Evolutionary conservation across 176 grass and related monocot species (phyloP).

Genomic region (Triticum dicoccoides): DNA sequence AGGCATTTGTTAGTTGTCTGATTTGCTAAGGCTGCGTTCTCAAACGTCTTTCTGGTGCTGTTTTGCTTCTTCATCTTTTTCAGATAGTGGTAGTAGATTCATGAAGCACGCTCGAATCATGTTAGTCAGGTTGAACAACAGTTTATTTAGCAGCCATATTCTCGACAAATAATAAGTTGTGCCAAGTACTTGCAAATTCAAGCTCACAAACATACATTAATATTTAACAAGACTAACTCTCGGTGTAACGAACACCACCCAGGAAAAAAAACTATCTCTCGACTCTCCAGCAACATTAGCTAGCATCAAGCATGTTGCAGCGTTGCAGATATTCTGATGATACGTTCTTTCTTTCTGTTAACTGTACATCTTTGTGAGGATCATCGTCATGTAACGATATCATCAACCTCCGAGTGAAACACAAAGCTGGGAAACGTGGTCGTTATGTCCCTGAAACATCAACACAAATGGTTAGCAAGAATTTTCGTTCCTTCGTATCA

Average conservation of each 20-base stretch:
- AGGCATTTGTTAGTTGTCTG: too few relatives aligned
- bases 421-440: slow-evolving; percentile 97
- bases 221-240: neutral
- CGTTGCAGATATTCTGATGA: slow-evolving; percentile 17
- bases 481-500: neutral
- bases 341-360: neutral
- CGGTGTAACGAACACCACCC: slow-evolving; percentile 12
- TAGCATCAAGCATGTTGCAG: neutral
- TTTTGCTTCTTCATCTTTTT: neutral
- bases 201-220: neutral
- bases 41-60: neutral
- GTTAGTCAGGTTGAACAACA: neutral
- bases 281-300: neutral
- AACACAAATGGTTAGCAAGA: slow-evolving; percentile 2
- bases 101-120: neutral
- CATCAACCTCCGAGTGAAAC: slow-evolving; percentile 90
- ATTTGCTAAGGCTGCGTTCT: too few relatives aligned
- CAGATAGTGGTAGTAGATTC: neutral
- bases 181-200: neutral
- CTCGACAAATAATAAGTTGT: neutral
- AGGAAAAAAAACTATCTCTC: slow-evolving; percentile 1
- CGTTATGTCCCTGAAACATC: slow-evolving; percentile 89
- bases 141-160: neutral
- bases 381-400: slow-evolving; percentile 54
- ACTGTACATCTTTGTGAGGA: slow-evolving; percentile 32